These are phyloP conservation scores for Tephrocybe rancida DNA, from an alignment of 768 basidiomycete species.

Conservation along the genomic window DNA sequence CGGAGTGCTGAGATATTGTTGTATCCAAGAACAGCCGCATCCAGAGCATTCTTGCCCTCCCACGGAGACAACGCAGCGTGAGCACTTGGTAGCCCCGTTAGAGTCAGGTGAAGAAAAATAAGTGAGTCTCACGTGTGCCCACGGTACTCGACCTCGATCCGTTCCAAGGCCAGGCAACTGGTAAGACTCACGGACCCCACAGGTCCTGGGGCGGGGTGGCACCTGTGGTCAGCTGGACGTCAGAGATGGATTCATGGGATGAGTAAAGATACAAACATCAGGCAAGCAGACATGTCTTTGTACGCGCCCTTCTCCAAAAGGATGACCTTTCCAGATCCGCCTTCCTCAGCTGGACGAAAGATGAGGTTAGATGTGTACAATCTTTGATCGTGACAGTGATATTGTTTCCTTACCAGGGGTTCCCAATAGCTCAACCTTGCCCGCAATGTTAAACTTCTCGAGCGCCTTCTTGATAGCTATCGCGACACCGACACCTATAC, in stretches of 20 bases:
- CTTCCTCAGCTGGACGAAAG: conserved; percentile 66
- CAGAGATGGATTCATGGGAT: neutral
- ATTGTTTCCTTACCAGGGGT: conserved; percentile 61
- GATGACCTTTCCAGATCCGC: conserved; percentile 70
- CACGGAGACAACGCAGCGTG: conserved; percentile 82
- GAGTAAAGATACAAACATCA: conserved; percentile 54
- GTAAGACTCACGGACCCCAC: conserved; percentile 66
- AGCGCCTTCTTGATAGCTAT: conserved; percentile 68
- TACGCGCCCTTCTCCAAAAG: conserved; percentile 77
- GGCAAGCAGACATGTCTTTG: conserved; percentile 72
- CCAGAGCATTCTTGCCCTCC: conserved; percentile 83
- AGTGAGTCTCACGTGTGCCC: conserved; percentile 65
- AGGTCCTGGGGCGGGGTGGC: conserved; percentile 82
- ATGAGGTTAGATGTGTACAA: neutral
- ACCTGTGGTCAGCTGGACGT: conserved; percentile 49
- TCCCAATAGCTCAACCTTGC: conserved; percentile 72
- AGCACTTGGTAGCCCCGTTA: conserved; percentile 45
- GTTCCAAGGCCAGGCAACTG: conserved; percentile 63
- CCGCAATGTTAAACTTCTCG: conserved; percentile 61
- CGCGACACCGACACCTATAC: conserved; percentile 68
- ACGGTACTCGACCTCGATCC: conserved; percentile 61
- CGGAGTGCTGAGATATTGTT: conserved; percentile 77
- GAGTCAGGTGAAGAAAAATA: neutral
- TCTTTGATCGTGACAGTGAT: neutral
- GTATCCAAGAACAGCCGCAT: conserved; percentile 87